These are phyloP conservation scores for Phaffia rhodozyma DNA, from an alignment of 1,284 basidiomycete species.

Conservation along the genomic window DNA sequence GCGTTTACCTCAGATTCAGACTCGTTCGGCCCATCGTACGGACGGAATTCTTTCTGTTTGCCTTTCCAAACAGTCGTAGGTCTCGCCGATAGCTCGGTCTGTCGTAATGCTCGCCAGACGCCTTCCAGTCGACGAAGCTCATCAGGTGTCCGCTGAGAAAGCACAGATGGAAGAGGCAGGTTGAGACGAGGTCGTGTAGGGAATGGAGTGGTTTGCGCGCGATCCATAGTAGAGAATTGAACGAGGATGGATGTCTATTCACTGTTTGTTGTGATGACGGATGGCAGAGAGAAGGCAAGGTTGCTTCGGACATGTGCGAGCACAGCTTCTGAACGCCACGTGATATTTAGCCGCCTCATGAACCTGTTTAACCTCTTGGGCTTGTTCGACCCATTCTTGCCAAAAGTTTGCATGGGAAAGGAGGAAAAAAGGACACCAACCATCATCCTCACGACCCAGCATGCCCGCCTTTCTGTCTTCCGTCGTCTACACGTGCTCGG, in stretches of 20 bases:
- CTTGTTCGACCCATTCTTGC: too few relatives aligned
- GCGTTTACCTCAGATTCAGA: neutral
- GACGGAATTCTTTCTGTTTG: neutral
- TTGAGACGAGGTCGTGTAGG: constrained; percentile 9
- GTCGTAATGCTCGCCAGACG: constrained; percentile 4
- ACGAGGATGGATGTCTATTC: too few relatives aligned
- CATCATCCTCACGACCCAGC: constrained; percentile 10
- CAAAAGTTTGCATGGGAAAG: too few relatives aligned
- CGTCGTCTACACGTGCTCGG: constrained; percentile 63
- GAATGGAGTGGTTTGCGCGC: neutral
- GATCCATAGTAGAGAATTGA: too few relatives aligned
- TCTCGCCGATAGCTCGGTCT: neutral
- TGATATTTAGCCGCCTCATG: too few relatives aligned
- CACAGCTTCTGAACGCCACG: too few relatives aligned
- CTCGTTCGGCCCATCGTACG: too few relatives aligned
- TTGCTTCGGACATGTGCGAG: too few relatives aligned
- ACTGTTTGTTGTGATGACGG: too few relatives aligned
- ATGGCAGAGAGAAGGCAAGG: too few relatives aligned
- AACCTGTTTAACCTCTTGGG: too few relatives aligned
- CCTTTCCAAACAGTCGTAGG: neutral
- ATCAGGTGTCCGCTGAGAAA: neutral
- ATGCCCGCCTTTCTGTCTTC: constrained; percentile 74
- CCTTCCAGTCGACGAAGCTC: constrained; percentile 2
- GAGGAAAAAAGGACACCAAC: neutral
- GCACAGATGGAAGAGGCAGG: neutral